phyloP scores from a whole-genome alignment of 108 stramenopile species.

The Cyclostephanos invisitatus region DNA sequence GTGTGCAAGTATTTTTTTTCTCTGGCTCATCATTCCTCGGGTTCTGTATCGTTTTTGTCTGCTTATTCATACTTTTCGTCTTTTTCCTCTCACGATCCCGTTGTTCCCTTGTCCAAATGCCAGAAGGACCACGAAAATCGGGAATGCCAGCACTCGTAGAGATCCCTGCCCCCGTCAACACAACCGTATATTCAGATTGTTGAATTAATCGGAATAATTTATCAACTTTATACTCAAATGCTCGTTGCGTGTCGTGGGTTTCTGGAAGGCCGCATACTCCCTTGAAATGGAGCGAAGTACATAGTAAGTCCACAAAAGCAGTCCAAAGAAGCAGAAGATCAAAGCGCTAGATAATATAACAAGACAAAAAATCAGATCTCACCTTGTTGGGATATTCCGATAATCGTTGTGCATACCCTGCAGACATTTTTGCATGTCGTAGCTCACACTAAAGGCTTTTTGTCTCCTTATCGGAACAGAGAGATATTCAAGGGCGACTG shows the following conservation, averaged over 20 bases:
- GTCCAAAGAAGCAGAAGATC: not conserved
- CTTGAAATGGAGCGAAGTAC: constrained; percentile 38
- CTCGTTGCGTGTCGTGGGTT: constrained; percentile 60
- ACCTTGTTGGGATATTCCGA: constrained; percentile 66
- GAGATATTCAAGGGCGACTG: too few relatives aligned
- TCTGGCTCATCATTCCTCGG: constrained; percentile 15
- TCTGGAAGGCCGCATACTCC: constrained; percentile 89
- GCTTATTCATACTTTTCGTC: constrained; percentile 13
- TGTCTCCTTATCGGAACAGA: too few relatives aligned
- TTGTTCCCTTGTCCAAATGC: constrained; percentile 90
- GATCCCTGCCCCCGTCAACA: constrained; percentile 96
- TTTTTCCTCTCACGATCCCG: constrained; percentile 22
- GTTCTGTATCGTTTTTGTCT: constrained; percentile 1
- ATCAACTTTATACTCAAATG: constrained; percentile 56
- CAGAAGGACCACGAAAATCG: constrained; percentile 95
- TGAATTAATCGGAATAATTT: constrained; percentile 57
- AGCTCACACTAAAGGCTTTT: too few relatives aligned
- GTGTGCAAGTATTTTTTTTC: constrained; percentile 1
- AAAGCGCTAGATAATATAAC: not conserved
- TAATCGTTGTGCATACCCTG: constrained; percentile 44
- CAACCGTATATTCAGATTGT: constrained; percentile 56
- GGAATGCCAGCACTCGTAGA: constrained; percentile 92
- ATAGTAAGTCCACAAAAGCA: not conserved
- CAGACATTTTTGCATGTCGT: constrained; percentile 47
- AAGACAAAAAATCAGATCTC: not conserved